Evolutionary conservation across 2,329 filamentous ascomycete species (phyloP), one percentile per base, ranked within the genome.

Genomic region (Fusarium sp.): DNA sequence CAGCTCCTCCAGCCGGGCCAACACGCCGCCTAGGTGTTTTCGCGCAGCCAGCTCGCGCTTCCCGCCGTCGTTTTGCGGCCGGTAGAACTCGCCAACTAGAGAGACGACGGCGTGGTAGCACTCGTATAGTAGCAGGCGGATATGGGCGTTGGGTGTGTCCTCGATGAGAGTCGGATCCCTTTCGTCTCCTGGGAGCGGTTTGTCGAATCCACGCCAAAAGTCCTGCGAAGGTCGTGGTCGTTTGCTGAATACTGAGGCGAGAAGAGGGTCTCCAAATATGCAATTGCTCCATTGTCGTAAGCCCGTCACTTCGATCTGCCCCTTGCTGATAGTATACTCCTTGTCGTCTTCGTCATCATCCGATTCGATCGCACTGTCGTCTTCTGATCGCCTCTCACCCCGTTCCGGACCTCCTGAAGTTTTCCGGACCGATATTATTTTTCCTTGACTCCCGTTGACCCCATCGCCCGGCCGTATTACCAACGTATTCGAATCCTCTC

Each of bases 221-320:
- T 82, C 80, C 11, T 79, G 70, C 4, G 79, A 82, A 0, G 83
- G 79, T 16, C 79, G 74, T 11, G 83, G 78, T 40, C 79, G 74
- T 13, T 82, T 79, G 70, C 79, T 81, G 68, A 89, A 86, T 6
- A 81, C 80, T 3, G 79, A 80, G 2, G 84, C 81, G 54, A 90
- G 79, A 2, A 89, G 74, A 0, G 87, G 86, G 65, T 90, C 88
- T 10, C 87, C 87, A 67, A 90, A 89, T 10, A 89, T 69, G 44
- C 84, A 84, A 62, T 83, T 84, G 64, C 84, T 84, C 87, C 87
- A 90, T 76, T 87, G 85, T 31, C 81, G 80, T n/a, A 89, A 74
- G 0, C 86, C 86, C 0, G 81, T 84, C 13, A 88, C 74, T 20
- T 73, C 73, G 13, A 83, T 76, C 0, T 65, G 61, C 2, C 11